These are phyloP conservation scores for Yarrowia divulgata DNA, from an alignment of 805 yeast species.

Conservation along the genomic window DNA sequence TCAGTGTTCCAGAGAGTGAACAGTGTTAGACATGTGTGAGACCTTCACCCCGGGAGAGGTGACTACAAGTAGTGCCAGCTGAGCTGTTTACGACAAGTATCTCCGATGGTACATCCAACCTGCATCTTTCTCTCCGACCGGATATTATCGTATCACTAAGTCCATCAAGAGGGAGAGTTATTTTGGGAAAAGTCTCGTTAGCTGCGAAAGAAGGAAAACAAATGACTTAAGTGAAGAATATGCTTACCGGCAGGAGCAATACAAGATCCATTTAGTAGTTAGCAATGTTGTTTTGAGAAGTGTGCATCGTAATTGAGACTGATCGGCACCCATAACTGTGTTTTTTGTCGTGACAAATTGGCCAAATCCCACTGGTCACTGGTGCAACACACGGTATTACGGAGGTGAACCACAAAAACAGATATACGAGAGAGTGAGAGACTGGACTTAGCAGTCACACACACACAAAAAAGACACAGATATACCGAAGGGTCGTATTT, in stretches of 20 bases:
- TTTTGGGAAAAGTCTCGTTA: neutral
- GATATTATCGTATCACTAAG: too few species aligned
- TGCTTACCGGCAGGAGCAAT: neutral
- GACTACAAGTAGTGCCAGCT: too few species aligned
- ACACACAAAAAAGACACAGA: too few species aligned
- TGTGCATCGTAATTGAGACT: constrained; percentile 9
- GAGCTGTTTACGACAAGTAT: too few species aligned
- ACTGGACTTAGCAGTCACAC: too few species aligned
- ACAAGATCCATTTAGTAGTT: neutral
- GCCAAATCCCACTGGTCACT: too few species aligned
- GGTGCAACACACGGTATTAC: too few species aligned
- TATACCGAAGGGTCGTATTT: neutral
- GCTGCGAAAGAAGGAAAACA: neutral
- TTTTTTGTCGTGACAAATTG: neutral
- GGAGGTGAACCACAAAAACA: too few species aligned
- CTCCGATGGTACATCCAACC: neutral
- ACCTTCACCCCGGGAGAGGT: too few species aligned
- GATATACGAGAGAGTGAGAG: too few species aligned
- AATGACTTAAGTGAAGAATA: neutral
- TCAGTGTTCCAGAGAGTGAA: too few species aligned
- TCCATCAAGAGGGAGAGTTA: neutral
- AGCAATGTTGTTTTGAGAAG: constrained; percentile 1
- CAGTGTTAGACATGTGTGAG: too few species aligned
- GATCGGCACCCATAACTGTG: constrained; percentile 14
- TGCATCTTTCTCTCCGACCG: neutral